phyloP scores from a whole-genome alignment of 192 early-diverging fungal species.

The Lobosporangium transversale region DNA sequence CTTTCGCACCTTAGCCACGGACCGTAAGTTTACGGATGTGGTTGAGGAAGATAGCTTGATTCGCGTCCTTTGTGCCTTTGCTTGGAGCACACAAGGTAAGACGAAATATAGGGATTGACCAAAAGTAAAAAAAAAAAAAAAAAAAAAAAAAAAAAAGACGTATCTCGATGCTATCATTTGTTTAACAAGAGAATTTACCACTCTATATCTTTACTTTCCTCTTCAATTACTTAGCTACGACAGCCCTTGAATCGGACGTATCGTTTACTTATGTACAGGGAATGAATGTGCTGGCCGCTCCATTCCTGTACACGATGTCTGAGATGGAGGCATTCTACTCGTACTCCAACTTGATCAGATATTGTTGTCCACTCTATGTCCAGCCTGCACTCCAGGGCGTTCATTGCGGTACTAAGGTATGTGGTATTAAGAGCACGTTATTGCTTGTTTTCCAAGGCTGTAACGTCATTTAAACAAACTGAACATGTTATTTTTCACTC shows the following conservation, averaged over 20 bases:
- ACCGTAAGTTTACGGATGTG: slow-evolving; percentile 73
- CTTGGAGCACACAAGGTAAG: slow-evolving; percentile 83
- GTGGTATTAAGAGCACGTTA: neutral
- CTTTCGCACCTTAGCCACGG: slow-evolving; percentile 84
- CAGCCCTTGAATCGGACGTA: slow-evolving; percentile 50
- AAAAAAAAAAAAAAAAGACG: neutral
- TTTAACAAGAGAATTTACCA: neutral
- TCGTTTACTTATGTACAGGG: slow-evolving; percentile 90
- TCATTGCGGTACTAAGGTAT: slow-evolving; percentile 88
- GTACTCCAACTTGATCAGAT: slow-evolving; percentile 87
- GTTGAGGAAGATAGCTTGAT: slow-evolving; percentile 81
- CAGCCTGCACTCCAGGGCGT: slow-evolving; percentile 90
- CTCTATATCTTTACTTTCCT: neutral
- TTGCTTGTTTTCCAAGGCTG: too few species aligned
- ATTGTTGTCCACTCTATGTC: slow-evolving; percentile 92
- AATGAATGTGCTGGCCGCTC: slow-evolving; percentile 93
- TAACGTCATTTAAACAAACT: too few species aligned
- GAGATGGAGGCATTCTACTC: slow-evolving; percentile 93
- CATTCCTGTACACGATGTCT: slow-evolving; percentile 91
- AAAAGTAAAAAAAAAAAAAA: neutral
- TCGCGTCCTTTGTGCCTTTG: slow-evolving; percentile 86
- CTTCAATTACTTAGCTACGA: slow-evolving; percentile 14
- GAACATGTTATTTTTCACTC: neutral
- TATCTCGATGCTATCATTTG: neutral
- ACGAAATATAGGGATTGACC: neutral